Percentiles rank a stretch among this genome's conserved stretches.
Evolutionary conservation across 441 rosid species (phyloP).

Genomic region (Adansonia madagascariensis): DNA sequence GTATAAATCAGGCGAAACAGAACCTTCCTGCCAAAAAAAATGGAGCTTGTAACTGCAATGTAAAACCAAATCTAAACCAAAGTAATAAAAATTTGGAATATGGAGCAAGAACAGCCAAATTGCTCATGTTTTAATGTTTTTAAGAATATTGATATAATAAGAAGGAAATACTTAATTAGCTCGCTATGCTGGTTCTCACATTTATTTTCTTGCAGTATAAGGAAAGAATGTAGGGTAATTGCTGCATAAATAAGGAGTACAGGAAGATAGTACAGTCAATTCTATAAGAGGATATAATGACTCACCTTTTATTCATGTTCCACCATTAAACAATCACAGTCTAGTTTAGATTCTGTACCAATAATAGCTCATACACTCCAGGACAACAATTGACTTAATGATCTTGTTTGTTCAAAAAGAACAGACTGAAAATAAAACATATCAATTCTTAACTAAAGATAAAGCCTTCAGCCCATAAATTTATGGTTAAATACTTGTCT

Average conservation of each 20-base stretch:
- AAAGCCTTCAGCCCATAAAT: neutral
- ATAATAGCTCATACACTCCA: neutral
- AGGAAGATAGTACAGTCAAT: neutral
- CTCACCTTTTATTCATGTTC: neutral
- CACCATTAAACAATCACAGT: neutral
- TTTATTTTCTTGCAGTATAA: neutral
- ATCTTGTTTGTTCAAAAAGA: constrained; percentile 5
- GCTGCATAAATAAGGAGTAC: neutral
- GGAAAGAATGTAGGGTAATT: neutral
- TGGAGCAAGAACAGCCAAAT: neutral
- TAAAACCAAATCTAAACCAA: constrained; percentile 23
- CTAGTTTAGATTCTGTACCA: neutral
- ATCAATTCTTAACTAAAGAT: neutral
- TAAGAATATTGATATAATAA: neutral
- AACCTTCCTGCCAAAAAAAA: constrained; percentile 70
- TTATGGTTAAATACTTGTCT: neutral
- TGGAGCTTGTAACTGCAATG: constrained; percentile 34
- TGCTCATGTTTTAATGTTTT: neutral
- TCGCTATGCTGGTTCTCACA: neutral
- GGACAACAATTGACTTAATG: neutral
- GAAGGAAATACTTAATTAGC: neutral
- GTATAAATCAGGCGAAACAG: constrained; percentile 74
- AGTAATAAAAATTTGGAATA: constrained; percentile 1
- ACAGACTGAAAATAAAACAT: neutral
- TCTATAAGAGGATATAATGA: neutral